Conservation (phyloP, 352 stramenopile genomes). For the Thalassiosira mediterranea region DNA sequence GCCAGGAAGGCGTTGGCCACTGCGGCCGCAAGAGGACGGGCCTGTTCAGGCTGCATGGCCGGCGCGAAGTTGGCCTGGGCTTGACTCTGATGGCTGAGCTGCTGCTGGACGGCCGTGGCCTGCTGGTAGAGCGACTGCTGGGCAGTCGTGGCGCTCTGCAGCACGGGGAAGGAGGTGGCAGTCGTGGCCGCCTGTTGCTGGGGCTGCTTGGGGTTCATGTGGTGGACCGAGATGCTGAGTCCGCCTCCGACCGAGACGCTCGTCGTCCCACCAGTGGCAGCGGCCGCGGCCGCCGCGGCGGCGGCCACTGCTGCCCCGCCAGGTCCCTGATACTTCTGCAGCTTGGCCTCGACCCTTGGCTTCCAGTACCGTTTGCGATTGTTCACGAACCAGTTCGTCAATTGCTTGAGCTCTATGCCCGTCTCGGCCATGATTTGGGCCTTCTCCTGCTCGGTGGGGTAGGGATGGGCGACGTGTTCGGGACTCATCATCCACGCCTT, state of each 20-base stretch:
- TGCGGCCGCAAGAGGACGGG: not conserved
- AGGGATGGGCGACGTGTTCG: conserved; percentile 57
- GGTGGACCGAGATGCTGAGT: not conserved
- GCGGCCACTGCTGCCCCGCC: not conserved
- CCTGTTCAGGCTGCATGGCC: conserved; percentile 1
- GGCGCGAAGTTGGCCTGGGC: not conserved
- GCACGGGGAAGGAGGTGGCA: too few relatives aligned
- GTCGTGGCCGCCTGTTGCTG: too few relatives aligned
- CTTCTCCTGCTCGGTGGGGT: conserved; percentile 60
- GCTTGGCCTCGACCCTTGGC: conserved; percentile 63
- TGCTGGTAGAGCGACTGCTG: too few relatives aligned
- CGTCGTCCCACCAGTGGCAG: not conserved
- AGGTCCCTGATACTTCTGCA: conserved; percentile 26
- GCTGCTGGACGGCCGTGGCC: too few relatives aligned
- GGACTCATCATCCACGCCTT: conserved; percentile 65
- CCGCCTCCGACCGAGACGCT: not conserved
- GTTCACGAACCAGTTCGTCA: conserved; percentile 82
- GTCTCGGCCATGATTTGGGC: conserved; percentile 58
- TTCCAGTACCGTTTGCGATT: conserved; percentile 80
- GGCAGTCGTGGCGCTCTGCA: too few relatives aligned
- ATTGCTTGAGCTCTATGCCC: conserved; percentile 67
- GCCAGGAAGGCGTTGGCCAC: not conserved
- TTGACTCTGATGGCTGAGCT: conserved; percentile 5
- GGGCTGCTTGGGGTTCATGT: conserved; percentile 21
- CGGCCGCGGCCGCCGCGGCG: not conserved